Evolutionary conservation across 495 filamentous ascomycete genomes (phyloP), one percentile per base, ranked within the genome.

Genomic region (Jackrogersella multiformis): DNA sequence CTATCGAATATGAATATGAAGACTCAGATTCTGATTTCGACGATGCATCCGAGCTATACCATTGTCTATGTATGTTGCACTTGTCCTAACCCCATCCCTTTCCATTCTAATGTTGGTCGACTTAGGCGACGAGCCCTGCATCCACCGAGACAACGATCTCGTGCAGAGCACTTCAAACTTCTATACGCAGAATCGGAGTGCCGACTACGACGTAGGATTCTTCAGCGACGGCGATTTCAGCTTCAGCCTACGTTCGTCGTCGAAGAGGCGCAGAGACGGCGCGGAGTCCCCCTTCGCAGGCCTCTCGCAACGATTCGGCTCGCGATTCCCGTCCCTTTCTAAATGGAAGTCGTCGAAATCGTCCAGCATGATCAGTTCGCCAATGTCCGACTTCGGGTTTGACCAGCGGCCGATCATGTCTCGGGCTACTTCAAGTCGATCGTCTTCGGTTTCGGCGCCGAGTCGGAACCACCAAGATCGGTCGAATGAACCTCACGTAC

Each of bases 271-370:
- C 64, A 85, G 87, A 52, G 80, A 89, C 51, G 90, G 87, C 5
- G 86, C 86, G 32, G 89, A 89, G 45, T 84, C 85, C 0, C 81
- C 90, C 1, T 76, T 87, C n/a, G 80, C 84, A 57, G 86, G 82
- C 44, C 83, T 92, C 55, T 83, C 91, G 23, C 85, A 87, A 30
- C 85, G 90, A 38, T 77, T 94, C 59, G 86, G 89, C 44, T 88
- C 87, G 2, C 85, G 87, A 54, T 89, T 95, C 56, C 89, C 91
- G 2, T 92, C 89, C 32, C 82, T 95, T 48, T 86, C 89, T 0
- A 86, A 85, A 16, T 88, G 87, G 72, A 88, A 86, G 80, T 85
- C 82, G 39, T 81, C 86, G 15, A 87, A 82, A 68, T 78, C 84
- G 52, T 73, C 74, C 18, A 82, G 71, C 51, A 76, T n/a, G n/a